Evolutionary conservation across 257 asterid genomes (phyloP).

Genomic region (Lycium barbarum): DNA sequence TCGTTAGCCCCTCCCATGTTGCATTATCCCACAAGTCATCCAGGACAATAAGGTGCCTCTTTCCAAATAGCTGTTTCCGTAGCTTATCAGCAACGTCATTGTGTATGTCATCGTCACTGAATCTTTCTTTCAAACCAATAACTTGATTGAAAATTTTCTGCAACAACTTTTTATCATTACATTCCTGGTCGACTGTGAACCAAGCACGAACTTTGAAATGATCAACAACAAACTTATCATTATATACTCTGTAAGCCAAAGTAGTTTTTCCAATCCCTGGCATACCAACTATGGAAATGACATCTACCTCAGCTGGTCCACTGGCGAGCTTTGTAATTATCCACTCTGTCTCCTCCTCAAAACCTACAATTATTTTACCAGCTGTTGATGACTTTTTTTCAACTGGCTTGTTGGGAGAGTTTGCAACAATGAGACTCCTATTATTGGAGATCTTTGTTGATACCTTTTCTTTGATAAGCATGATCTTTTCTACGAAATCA

Average conservation of each 20-base stretch:
- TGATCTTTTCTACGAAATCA: neutral
- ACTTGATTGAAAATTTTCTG: neutral
- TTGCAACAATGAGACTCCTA: neutral
- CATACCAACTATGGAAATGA: neutral
- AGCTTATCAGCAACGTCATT: neutral
- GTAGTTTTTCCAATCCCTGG: neutral
- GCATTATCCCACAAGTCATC: constrained; percentile 37
- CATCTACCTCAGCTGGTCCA: neutral
- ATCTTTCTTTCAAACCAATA: neutral
- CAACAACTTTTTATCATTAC: neutral
- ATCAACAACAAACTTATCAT: neutral
- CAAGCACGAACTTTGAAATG: constrained; percentile 24
- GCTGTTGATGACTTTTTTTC: neutral
- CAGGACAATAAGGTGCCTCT: constrained; percentile 34
- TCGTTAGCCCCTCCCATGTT: constrained; percentile 31
- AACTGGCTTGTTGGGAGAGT: neutral
- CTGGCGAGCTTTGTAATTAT: neutral
- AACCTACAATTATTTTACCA: neutral
- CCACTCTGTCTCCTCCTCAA: neutral
- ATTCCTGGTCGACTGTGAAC: neutral
- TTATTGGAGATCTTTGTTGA: neutral
- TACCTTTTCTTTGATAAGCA: neutral
- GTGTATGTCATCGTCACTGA: too few species aligned
- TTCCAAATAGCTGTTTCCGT: neutral
- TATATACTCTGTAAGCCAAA: neutral